Evolutionary conservation across 78 protist genomes (phyloP), one percentile per base, ranked within the genome.

Genomic region (Ministeria vibrans): DNA sequence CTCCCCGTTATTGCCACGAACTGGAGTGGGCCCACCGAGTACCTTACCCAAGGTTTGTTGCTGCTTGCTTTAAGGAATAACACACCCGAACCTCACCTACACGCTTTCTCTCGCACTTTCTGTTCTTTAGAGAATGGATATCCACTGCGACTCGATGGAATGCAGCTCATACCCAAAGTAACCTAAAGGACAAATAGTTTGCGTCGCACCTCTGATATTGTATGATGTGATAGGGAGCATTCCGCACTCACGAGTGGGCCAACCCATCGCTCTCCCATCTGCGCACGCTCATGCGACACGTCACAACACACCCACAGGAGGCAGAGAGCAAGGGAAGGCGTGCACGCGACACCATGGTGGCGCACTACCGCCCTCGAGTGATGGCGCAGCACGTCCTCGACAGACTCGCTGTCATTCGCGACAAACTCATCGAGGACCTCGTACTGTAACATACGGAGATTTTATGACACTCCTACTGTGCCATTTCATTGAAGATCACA

Each of bases 1-100:
- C 84, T 88, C 20, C 87, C 92, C 30, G 78, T 59, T n/a, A 81
- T 88, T 53, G 92, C 86, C 27, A 88, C 92, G 36, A 81, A 80
- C 87, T 81, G 77, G 84, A 11, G 61, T 38, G 92, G 92, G 41
- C 82, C 78, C 30, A 55, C 78, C 3, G 83, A 69, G 27, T 83
- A 74, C 75, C 0, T 83, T 41, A 13, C 13, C 53, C 61, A 0
- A 20, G 61, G n/a, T n/a, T n/a, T n/a, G n/a, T n/a, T n/a, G n/a
- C n/a, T n/a, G n/a, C n/a, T n/a, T n/a, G n/a, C n/a, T n/a, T n/a
- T n/a, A n/a, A n/a, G n/a, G n/a, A n/a, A n/a, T n/a, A n/a, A n/a
- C n/a, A n/a, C n/a, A n/a, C n/a, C n/a, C n/a, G n/a, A n/a, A n/a
- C n/a, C n/a, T n/a, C n/a, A n/a, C n/a, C n/a, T n/a, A n/a, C n/a